Base-by-base conservation (phyloP, 495 filamentous ascomycete species). In the Hyaloscypha bicolor region DNA sequence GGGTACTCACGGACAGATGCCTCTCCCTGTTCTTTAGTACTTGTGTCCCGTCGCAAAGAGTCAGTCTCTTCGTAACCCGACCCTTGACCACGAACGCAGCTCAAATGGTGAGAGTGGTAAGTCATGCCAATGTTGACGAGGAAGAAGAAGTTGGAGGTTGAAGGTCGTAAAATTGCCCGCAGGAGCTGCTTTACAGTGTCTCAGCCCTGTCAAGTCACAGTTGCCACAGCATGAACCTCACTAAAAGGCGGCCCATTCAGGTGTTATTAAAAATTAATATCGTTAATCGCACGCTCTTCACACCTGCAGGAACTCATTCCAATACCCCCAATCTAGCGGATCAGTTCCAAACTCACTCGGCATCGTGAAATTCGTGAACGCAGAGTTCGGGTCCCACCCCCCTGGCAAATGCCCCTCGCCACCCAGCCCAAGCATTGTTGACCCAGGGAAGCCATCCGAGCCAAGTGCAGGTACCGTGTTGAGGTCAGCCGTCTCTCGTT, bases 241-340 rank as follows among this genome's bases (percentile, higher is more conserved):
- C 42, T 48, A 48, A 48, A 12, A 19, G 42, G 16, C 16, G 1
- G 1, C 12, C 3, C 6, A 37, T 37, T 37, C 12, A 12, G 35
- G 12, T 37, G 12, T 37, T 8, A 37, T 37, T 37, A 37, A 3
- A 3, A 37, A 37, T 37, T 37, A 37, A 37, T 12, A 8, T 12
- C 12, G 12, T 37, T 37, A 37, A 8, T 1, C 12, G 35, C 35
- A 48, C 11, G 16, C 16, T 48, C 16, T 12, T 48, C 22, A 56
- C 5, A 31, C 53, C 53, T 56, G 53, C 11, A 56, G 53, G 53
- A 56, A 56, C 21, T 56, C 53, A 31, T 56, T 56, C 53, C 53
- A 56, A 31, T 31, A 31, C 9, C 29, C 53, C 53, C 4, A 56
- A 56, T 56, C 53, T 31, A 56, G 9, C 22, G 53, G 53, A 56